These are phyloP conservation scores for Psilocybe cubensis DNA, from an alignment of 768 basidiomycete species.

Conservation along the genomic window DNA sequence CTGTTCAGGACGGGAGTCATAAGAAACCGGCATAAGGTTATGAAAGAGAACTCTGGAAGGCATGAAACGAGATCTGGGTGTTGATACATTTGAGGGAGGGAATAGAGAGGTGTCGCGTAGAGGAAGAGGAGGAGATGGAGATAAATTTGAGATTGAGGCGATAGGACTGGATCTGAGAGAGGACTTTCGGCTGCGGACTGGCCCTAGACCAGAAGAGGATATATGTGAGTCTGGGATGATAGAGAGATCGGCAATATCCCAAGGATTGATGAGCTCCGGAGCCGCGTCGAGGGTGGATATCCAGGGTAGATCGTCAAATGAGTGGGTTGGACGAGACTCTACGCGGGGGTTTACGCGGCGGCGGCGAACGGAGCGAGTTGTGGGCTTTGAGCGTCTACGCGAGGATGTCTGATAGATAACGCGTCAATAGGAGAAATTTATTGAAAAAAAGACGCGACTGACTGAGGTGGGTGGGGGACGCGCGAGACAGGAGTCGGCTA, in stretches of 20 bases:
- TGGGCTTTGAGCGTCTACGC: constrained; percentile 40
- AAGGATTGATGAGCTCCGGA: constrained; percentile 42
- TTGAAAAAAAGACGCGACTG: constrained; percentile 20
- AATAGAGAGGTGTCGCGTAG: constrained; percentile 27
- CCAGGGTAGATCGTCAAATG: constrained; percentile 72
- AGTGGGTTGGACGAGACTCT: constrained; percentile 31
- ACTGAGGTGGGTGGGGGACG: constrained; percentile 16
- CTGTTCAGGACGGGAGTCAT: constrained; percentile 30
- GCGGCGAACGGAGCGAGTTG: constrained; percentile 28
- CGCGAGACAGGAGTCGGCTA: constrained; percentile 24
- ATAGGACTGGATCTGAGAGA: constrained; percentile 55
- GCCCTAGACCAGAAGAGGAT: constrained; percentile 42
- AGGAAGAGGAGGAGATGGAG: constrained; percentile 18
- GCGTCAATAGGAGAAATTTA: constrained; percentile 13
- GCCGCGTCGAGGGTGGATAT: constrained; percentile 58
- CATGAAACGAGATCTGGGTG: constrained; percentile 43
- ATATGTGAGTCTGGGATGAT: constrained; percentile 43
- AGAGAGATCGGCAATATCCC: constrained; percentile 71
- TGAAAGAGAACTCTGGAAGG: constrained; percentile 55
- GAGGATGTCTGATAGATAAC: constrained; percentile 28
- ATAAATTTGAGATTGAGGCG: constrained; percentile 11
- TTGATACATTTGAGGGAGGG: constrained; percentile 26
- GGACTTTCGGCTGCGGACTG: constrained; percentile 61
- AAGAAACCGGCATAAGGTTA: constrained; percentile 66
- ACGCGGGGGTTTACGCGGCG: constrained; percentile 33